Conservation (phyloP, 1,284 basidiomycete genomes). For the Cutaneotrichosporon cutaneum region DNA sequence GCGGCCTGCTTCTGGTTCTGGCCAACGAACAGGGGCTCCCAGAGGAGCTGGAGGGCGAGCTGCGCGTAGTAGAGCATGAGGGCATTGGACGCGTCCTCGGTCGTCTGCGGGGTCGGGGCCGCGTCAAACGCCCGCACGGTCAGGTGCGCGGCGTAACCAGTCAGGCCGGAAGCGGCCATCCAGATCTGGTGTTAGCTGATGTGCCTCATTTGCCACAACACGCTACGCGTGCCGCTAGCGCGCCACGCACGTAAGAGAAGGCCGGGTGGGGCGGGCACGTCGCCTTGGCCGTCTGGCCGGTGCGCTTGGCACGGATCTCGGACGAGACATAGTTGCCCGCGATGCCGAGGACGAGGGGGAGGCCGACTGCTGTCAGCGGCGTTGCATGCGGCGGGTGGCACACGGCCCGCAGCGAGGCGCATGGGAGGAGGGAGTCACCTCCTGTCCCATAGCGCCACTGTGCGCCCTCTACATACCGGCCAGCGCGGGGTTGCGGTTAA, state of each 20-base stretch:
- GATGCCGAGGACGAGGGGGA: constrained; percentile 63
- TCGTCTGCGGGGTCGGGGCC: constrained; percentile 53
- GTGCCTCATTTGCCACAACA: too few species aligned
- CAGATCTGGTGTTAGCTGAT: constrained; percentile 4
- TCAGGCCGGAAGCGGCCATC: constrained; percentile 53
- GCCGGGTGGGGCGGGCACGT: constrained; percentile 19
- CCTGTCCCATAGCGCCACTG: not conserved
- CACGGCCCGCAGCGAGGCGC: not conserved
- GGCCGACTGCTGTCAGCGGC: constrained; percentile 53
- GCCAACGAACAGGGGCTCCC: constrained; percentile 73
- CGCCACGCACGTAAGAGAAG: constrained; percentile 13
- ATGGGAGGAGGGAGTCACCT: not conserved
- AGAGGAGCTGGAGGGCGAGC: constrained; percentile 65
- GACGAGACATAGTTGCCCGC: constrained; percentile 57
- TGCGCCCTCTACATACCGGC: constrained; percentile 50
- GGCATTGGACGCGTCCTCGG: constrained; percentile 57
- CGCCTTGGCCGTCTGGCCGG: constrained; percentile 3
- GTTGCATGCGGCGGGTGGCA: not conserved
- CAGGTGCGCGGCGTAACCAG: constrained; percentile 73
- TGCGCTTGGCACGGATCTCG: constrained; percentile 31
- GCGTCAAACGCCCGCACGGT: constrained; percentile 61
- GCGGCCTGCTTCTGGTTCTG: constrained; percentile 54
- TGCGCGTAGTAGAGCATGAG: constrained; percentile 69
- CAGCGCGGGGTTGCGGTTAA: constrained; percentile 62
- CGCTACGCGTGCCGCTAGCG: too few species aligned